A percentile compares a stretch with the other conserved stretches of the same genome.
phyloP scores from a whole-genome alignment of 2,329 filamentous ascomycete species.

The Alternaria atra region DNA sequence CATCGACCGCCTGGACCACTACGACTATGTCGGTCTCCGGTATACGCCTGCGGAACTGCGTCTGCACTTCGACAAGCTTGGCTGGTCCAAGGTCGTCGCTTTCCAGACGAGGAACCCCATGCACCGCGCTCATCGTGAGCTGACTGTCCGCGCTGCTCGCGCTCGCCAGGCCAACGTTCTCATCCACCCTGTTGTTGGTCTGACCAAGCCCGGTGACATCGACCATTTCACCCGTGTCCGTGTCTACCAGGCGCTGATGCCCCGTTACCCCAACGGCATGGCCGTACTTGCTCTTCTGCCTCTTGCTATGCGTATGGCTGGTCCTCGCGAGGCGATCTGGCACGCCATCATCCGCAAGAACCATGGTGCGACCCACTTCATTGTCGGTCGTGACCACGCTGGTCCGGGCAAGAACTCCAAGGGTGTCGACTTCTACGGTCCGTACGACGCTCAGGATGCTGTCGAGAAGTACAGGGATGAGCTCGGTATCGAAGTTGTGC shows the following conservation, averaged over 20 bases:
- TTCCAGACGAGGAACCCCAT: slow-evolving; percentile 99
- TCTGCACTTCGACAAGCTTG: slow-evolving; percentile 98
- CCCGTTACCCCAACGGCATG: slow-evolving; percentile 99
- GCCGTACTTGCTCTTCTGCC: slow-evolving; percentile 93
- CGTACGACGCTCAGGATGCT: slow-evolving; percentile 95
- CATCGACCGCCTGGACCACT: slow-evolving; percentile 94
- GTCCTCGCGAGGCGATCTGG: slow-evolving; percentile 98
- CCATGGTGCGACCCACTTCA: slow-evolving; percentile 98
- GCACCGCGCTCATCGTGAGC: slow-evolving; percentile 97
- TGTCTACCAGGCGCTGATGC: slow-evolving; percentile 96
- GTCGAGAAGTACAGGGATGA: slow-evolving; percentile 97
- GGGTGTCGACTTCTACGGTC: slow-evolving; percentile 96
- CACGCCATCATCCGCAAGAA: slow-evolving; percentile 99
- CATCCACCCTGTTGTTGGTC: slow-evolving; percentile 97
- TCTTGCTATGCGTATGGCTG: slow-evolving; percentile 98
- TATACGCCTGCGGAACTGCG: slow-evolving; percentile 95
- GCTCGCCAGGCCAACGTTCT: slow-evolving; percentile 97
- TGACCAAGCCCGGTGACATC: slow-evolving; percentile 99
- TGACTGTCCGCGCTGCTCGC: slow-evolving; percentile 95
- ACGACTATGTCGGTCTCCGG: slow-evolving; percentile 96
- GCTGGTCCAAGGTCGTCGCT: slow-evolving; percentile 96
- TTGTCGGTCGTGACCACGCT: slow-evolving; percentile 97
- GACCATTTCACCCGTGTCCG: slow-evolving; percentile 99
- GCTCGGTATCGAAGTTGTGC: slow-evolving; percentile 97
- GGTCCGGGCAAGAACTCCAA: slow-evolving; percentile 98